Percentiles rank a stretch among this genome's conserved stretches.
Conservation (phyloP, 176 grass and related monocot genomes). For the Oryza longistaminata region DNA sequence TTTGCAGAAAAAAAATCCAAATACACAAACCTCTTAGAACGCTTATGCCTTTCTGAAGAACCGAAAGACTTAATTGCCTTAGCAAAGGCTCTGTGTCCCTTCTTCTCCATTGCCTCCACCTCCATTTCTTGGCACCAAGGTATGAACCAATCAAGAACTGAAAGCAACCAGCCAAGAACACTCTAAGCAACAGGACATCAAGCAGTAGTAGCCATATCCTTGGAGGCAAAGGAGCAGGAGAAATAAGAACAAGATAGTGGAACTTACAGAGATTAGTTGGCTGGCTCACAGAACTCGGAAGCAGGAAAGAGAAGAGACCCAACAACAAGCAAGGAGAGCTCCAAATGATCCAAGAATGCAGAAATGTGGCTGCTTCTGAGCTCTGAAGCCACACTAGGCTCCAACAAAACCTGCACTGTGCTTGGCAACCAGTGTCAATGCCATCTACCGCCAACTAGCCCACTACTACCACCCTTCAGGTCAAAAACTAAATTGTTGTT, state of each 20-base stretch:
- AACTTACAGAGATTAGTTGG: slow-evolving; percentile 47
- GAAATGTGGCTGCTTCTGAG: slow-evolving; percentile 46
- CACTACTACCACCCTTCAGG: slow-evolving; percentile 14
- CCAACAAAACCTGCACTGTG: slow-evolving; percentile 40
- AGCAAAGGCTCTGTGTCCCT: slow-evolving; percentile 44
- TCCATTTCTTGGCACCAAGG: slow-evolving; percentile 44
- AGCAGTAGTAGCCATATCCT: slow-evolving; percentile 21
- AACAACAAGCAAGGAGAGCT: slow-evolving; percentile 10
- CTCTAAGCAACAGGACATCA: slow-evolving; percentile 11
- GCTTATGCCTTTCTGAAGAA: slow-evolving; percentile 45
- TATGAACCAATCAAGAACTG: slow-evolving; percentile 35
- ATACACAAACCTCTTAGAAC: slow-evolving; percentile 64
- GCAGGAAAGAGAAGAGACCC: slow-evolving; percentile 30
- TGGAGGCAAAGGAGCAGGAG: slow-evolving; percentile 5
- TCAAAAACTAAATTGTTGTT: slow-evolving; percentile 54
- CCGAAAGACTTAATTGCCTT: slow-evolving; percentile 49
- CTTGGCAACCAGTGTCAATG: slow-evolving; percentile 11
- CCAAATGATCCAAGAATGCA: slow-evolving; percentile 51
- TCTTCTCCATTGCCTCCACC: slow-evolving; percentile 51
- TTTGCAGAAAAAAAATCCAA: slow-evolving; percentile 10
- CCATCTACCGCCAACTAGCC: slow-evolving; percentile 25
- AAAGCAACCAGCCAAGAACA: slow-evolving; percentile 26
- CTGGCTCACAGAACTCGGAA: slow-evolving; percentile 20
- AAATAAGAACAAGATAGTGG: slow-evolving; percentile 1
- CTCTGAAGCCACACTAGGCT: slow-evolving; percentile 27